Evolutionary conservation across 768 basidiomycete genomes (phyloP), one percentile per base, ranked within the genome.

Genomic region (Xerocomellus dryophilus): DNA sequence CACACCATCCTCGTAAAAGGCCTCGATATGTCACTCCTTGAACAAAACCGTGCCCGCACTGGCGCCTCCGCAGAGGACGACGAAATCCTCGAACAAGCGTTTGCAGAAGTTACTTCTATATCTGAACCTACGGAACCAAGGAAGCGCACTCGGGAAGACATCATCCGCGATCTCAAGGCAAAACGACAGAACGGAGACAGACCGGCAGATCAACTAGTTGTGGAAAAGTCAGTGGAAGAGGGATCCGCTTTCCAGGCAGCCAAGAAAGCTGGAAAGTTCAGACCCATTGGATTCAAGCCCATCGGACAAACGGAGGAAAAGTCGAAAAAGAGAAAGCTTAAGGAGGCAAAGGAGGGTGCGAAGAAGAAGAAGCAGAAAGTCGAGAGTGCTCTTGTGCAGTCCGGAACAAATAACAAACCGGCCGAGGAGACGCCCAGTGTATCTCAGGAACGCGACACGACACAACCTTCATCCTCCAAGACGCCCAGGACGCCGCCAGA

Each of bases 1-100:
- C 93, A 95, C 66, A 85, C 90, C 11, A 81, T 94, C 52, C 81
- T 94, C 11, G 90, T 94, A 39, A 96, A 93, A 65, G 92, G 92
- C 25, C 83, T 98, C 43, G 95, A 98, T 66, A 79, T 87, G 59
- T 87, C 91, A 0, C 80, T 97, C 7, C 76, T 97, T 15, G 88
- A 92, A 63, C 89, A 92, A 61, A 85, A 88, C 58, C 93, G 85
- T 70, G 86, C 87, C 4, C 83, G 85, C 36, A 76, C 74, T 2
- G 73, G 76, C 3, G 69, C 75, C n/a, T 74, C 80, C 14, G 74
- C 77, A 5, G 85, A 85, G 43, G 88, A 90, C 60, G 91, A 96
- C 56, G 90, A 90, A 12, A 78, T 82, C 2, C 83, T 94, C 25
- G 95, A 98, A 66, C 78, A 83, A 56, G 88, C 83, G 0, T 90